These are phyloP conservation scores for Apiospora rasikravindrae DNA, from an alignment of 2,329 filamentous ascomycete species.

Conservation along the genomic window DNA sequence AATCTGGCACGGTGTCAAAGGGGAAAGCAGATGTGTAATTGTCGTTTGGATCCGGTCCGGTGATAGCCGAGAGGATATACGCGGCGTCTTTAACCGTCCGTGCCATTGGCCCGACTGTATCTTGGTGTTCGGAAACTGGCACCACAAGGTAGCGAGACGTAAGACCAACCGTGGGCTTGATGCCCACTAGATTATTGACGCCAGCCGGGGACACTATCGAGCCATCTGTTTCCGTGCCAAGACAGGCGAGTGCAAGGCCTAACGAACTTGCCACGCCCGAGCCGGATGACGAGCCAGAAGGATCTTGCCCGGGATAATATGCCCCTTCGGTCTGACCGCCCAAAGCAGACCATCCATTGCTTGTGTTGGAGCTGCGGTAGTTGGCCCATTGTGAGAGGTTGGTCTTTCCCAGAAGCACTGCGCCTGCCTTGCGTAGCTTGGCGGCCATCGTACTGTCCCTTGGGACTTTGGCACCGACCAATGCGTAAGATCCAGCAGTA, in stretches of 20 bases:
- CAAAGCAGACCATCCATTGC: slow-evolving; percentile 68
- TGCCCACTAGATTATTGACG: slow-evolving; percentile 66
- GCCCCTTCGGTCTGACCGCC: slow-evolving; percentile 67
- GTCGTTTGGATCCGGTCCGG: slow-evolving; percentile 63
- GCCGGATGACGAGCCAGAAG: slow-evolving; percentile 65
- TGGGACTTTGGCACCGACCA: slow-evolving; percentile 62
- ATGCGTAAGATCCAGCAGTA: slow-evolving; percentile 65
- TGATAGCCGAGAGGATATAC: slow-evolving; percentile 66
- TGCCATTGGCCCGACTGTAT: slow-evolving; percentile 70
- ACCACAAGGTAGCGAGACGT: slow-evolving; percentile 68
- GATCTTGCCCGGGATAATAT: slow-evolving; percentile 67
- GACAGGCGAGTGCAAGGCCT: slow-evolving; percentile 60
- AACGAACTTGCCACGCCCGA: slow-evolving; percentile 64
- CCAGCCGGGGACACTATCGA: slow-evolving; percentile 62
- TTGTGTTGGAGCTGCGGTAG: slow-evolving; percentile 60
- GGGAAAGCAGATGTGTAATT: slow-evolving; percentile 69
- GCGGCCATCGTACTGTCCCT: slow-evolving; percentile 62
- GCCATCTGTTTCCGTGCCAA: slow-evolving; percentile 69
- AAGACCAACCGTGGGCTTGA: slow-evolving; percentile 71
- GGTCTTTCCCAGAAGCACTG: slow-evolving; percentile 69
- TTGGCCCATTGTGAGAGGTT: slow-evolving; percentile 71
- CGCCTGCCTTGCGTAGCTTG: slow-evolving; percentile 65
- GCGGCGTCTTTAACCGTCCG: slow-evolving; percentile 70
- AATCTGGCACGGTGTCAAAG: slow-evolving; percentile 59
- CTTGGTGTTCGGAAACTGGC: slow-evolving; percentile 68